A percentile compares a stretch with the other conserved stretches of the same genome.
Conservation (phyloP, 2,329 filamentous ascomycete species). For the Ophiostoma triangulosporum region DNA sequence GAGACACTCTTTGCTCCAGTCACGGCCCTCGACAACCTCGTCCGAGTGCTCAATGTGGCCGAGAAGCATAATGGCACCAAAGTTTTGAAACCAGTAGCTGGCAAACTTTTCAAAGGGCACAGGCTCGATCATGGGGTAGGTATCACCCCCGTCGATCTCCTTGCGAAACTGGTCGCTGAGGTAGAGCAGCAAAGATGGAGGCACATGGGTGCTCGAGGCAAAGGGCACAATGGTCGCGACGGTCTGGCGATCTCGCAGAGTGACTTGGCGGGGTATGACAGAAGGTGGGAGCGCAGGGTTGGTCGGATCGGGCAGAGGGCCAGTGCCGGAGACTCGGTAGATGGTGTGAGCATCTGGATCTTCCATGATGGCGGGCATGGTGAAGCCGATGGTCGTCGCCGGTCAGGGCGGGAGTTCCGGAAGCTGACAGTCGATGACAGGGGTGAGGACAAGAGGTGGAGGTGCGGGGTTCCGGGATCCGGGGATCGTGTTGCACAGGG, state of each 20-base stretch:
- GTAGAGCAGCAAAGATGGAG: constrained; percentile 58
- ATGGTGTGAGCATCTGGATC: constrained; percentile 60
- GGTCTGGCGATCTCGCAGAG: constrained; percentile 69
- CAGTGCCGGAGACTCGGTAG: constrained; percentile 52
- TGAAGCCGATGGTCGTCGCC: neutral
- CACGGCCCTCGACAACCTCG: constrained; percentile 44
- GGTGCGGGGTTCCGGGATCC: neutral
- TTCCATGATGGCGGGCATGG: constrained; percentile 67
- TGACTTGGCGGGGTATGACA: constrained; percentile 64
- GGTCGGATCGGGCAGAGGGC: constrained; percentile 49
- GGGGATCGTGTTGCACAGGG: neutral
- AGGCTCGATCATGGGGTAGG: constrained; percentile 74
- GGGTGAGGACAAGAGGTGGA: neutral
- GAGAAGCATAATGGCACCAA: constrained; percentile 75
- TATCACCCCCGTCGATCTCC: constrained; percentile 85
- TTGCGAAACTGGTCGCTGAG: constrained; percentile 74
- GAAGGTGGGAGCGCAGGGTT: constrained; percentile 51
- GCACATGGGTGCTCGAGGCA: constrained; percentile 63
- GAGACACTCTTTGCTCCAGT: constrained; percentile 71
- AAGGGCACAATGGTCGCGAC: constrained; percentile 76
- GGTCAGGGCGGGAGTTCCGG: neutral
- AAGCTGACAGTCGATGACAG: neutral
- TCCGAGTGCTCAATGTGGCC: constrained; percentile 54
- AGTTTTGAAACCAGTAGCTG: constrained; percentile 83
- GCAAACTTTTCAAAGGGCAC: constrained; percentile 64